These are phyloP conservation scores for Lanmaoa rubissima DNA, from an alignment of 768 basidiomycete genomes.

Conservation along the genomic window DNA sequence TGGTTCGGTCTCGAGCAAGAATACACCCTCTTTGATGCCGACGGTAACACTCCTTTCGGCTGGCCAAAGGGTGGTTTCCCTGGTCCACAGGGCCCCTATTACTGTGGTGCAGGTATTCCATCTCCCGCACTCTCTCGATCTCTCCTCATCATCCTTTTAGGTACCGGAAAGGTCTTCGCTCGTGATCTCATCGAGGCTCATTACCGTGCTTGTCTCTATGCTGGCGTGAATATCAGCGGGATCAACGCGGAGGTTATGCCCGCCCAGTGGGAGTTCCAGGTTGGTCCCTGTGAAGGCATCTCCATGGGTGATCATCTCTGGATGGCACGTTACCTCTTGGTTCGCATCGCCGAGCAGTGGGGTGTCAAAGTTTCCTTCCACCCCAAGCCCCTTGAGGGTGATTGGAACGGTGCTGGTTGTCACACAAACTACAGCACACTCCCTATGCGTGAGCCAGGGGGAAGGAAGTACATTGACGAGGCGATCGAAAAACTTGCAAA, in stretches of 20 bases:
- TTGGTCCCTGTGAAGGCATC: conserved; percentile 97
- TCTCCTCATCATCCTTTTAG: conserved; percentile 38
- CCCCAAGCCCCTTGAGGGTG: conserved; percentile 94
- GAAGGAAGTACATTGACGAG: conserved; percentile 87
- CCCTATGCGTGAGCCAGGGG: conserved; percentile 90
- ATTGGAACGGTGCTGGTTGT: conserved; percentile 99
- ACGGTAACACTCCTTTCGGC: conserved; percentile 78
- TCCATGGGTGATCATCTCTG: conserved; percentile 99
- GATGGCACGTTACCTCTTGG: conserved; percentile 96
- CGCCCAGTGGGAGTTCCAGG: conserved; percentile 99
- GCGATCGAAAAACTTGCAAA: conserved; percentile 92
- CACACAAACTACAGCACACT: conserved; percentile 98
- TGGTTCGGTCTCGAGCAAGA: conserved; percentile 99
- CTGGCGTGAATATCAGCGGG: conserved; percentile 96
- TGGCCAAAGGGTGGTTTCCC: conserved; percentile 99
- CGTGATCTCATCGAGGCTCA: conserved; percentile 99
- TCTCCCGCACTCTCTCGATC: background rate
- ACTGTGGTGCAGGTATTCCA: conserved; percentile 89
- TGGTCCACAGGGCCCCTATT: conserved; percentile 98
- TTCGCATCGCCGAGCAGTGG: conserved; percentile 98
- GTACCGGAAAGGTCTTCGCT: conserved; percentile 96
- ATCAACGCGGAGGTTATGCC: conserved; percentile 99
- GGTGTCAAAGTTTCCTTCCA: conserved; percentile 98
- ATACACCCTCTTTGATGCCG: conserved; percentile 94
- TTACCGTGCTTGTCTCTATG: conserved; percentile 93